Evolutionary conservation across 192 early-diverging fungal species (phyloP).

Genomic region (Entomortierella lignicola): DNA sequence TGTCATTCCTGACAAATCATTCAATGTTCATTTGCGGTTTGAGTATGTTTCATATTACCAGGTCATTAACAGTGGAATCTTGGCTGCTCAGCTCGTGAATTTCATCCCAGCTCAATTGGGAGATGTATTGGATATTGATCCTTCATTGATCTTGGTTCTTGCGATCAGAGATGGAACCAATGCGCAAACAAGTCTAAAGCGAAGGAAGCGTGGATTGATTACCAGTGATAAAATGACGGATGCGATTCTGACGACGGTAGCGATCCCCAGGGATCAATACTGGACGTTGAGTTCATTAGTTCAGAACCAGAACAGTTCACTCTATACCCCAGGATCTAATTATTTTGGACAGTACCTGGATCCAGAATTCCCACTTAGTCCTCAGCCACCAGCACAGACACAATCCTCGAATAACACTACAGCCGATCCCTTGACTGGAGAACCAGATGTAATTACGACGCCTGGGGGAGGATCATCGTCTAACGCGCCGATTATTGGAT

Average conservation of each 20-base stretch:
- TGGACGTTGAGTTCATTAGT: slow-evolving; percentile 17
- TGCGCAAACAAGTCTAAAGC: neutral
- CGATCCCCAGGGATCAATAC: slow-evolving; percentile 25
- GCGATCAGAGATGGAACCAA: slow-evolving; percentile 36
- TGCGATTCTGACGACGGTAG: slow-evolving; percentile 29
- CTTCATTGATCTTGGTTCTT: slow-evolving; percentile 18
- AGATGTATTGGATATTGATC: slow-evolving; percentile 4
- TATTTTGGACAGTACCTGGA: slow-evolving; percentile 46
- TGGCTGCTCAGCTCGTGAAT: slow-evolving; percentile 44
- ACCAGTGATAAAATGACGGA: slow-evolving; percentile 14
- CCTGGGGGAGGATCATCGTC: neutral
- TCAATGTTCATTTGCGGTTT: slow-evolving; percentile 31
- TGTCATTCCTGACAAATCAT: slow-evolving; percentile 15
- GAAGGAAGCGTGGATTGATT: slow-evolving; percentile 24
- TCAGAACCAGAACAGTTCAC: slow-evolving; percentile 7
- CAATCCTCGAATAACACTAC: neutral
- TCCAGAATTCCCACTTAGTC: slow-evolving; percentile 14
- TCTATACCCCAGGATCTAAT: slow-evolving; percentile 4
- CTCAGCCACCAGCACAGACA: slow-evolving; percentile 7
- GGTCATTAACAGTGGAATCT: slow-evolving; percentile 46
- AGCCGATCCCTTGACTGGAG: neutral
- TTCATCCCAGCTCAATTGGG: slow-evolving; percentile 35
- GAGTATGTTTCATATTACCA: slow-evolving; percentile 43
- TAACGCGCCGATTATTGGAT: slow-evolving; percentile 17
- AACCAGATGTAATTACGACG: neutral